These are phyloP conservation scores for Cyclanthera cordifolia DNA, from an alignment of 306 rosid genomes.

Conservation along the genomic window DNA sequence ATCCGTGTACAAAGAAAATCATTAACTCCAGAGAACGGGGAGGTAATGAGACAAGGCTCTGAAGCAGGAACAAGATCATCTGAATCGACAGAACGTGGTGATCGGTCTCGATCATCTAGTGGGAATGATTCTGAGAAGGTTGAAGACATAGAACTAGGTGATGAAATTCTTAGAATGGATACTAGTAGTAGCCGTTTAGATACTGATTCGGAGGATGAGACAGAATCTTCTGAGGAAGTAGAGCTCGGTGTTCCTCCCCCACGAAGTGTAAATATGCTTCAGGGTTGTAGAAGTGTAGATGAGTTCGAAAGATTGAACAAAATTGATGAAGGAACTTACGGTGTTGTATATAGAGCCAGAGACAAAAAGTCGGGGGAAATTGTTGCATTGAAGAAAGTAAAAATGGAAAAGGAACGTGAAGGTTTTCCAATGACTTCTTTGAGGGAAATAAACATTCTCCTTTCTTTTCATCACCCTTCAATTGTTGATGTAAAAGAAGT, in stretches of 20 bases:
- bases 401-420: slow-evolving; percentile 98
- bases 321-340: slow-evolving; percentile 97
- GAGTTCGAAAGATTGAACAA: slow-evolving; percentile 96
- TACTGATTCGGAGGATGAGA: slow-evolving; percentile 55
- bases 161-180: slow-evolving; percentile 36
- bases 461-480: slow-evolving; percentile 87
- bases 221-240: slow-evolving; percentile 33
- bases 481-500: slow-evolving; percentile 98
- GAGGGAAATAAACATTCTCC: slow-evolving; percentile 98
- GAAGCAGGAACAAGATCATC: slow-evolving; percentile 53
- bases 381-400: slow-evolving; percentile 97
- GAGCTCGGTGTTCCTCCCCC: slow-evolving; percentile 53
- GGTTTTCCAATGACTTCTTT: slow-evolving; percentile 96
- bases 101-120: slow-evolving; percentile 39
- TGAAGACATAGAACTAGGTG: slow-evolving; percentile 54
- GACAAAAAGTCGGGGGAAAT: slow-evolving; percentile 83
- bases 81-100: slow-evolving; percentile 54
- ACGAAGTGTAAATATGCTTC: slow-evolving; percentile 85
- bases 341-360: slow-evolving; percentile 93
- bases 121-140: slow-evolving; percentile 59
- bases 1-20: slow-evolving; percentile 34
- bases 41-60: slow-evolving; percentile 45
- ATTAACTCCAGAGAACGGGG: slow-evolving; percentile 50
- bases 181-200: slow-evolving; percentile 39
- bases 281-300: slow-evolving; percentile 98